Conservation (phyloP, 2,329 filamentous ascomycete species). For the Rhynchosporium graminicola region DNA sequence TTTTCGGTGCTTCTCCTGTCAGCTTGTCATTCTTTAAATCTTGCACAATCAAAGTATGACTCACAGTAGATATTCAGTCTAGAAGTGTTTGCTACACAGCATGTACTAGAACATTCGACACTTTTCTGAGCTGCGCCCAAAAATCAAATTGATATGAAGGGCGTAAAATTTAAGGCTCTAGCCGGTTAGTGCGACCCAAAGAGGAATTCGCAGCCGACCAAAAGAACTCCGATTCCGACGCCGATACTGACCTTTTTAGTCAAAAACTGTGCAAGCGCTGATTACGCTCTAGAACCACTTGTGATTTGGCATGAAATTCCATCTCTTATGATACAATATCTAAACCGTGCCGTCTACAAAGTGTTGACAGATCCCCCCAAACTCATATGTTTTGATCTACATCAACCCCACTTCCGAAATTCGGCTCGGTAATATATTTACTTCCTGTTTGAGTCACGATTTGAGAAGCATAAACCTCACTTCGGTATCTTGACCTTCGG, state of each 20-base stretch:
- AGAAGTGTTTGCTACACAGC: not conserved
- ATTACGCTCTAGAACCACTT: not conserved
- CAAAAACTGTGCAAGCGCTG: not conserved
- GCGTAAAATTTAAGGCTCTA: not conserved
- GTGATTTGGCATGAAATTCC: not conserved
- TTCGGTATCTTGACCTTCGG: not conserved
- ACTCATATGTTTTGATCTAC: not conserved
- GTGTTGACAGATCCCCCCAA: not conserved
- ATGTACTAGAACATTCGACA: too few species aligned
- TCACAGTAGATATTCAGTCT: not conserved
- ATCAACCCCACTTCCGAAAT: not conserved
- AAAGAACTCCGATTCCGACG: not conserved
- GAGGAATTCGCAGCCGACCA: not conserved
- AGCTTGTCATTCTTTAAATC: conserved; percentile 1
- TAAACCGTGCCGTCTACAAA: not conserved
- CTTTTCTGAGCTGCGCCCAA: too few species aligned
- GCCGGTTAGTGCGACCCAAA: not conserved
- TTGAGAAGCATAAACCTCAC: not conserved
- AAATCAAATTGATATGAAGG: not conserved
- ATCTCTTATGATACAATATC: not conserved
- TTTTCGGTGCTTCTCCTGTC: not conserved
- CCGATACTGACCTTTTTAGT: not conserved
- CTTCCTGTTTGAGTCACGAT: not conserved
- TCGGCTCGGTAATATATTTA: not conserved
- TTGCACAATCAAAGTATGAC: not conserved